phyloP scores from a whole-genome alignment of 1,284 basidiomycete genomes.

The Ustilago trichophora region DNA sequence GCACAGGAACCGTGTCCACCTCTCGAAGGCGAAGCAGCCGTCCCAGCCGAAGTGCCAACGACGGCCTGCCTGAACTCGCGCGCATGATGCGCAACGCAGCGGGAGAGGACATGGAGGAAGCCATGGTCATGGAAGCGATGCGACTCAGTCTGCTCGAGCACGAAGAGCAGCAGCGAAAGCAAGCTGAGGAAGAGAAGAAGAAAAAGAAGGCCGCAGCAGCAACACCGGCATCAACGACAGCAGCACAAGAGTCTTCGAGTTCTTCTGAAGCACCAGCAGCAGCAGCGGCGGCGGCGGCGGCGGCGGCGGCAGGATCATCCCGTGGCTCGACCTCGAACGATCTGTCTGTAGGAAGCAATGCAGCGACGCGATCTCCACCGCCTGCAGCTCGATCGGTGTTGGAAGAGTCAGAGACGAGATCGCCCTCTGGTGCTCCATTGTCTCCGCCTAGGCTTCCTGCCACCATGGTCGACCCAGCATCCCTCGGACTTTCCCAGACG shows the following conservation, averaged over 20 bases:
- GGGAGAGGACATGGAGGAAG: slow-evolving; percentile 87
- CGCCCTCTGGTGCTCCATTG: neutral
- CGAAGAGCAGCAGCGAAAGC: slow-evolving; percentile 69
- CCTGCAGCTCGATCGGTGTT: slow-evolving; percentile 23
- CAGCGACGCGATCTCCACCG: neutral
- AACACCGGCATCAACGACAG: too few relatives aligned
- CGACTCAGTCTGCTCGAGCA: slow-evolving; percentile 91
- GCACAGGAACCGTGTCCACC: slow-evolving; percentile 15
- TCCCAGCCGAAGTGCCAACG: slow-evolving; percentile 25
- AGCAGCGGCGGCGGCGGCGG: too few relatives aligned
- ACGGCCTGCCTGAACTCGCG: slow-evolving; percentile 73
- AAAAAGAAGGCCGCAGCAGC: too few relatives aligned
- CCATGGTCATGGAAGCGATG: slow-evolving; percentile 99
- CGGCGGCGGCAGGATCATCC: too few relatives aligned
- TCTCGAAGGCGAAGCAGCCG: slow-evolving; percentile 42
- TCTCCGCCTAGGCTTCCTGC: slow-evolving; percentile 4
- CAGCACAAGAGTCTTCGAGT: too few relatives aligned
- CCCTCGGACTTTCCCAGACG: slow-evolving; percentile 45
- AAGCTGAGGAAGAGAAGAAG: slow-evolving; percentile 56
- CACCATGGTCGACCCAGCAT: slow-evolving; percentile 17
- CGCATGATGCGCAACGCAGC: slow-evolving; percentile 83
- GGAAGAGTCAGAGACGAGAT: slow-evolving; percentile 24
- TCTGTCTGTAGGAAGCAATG: too few relatives aligned
- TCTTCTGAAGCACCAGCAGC: too few relatives aligned
- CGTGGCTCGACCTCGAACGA: slow-evolving; percentile 10